phyloP scores from a whole-genome alignment of 345 rosid genomes.

The Carallia brachiata region DNA sequence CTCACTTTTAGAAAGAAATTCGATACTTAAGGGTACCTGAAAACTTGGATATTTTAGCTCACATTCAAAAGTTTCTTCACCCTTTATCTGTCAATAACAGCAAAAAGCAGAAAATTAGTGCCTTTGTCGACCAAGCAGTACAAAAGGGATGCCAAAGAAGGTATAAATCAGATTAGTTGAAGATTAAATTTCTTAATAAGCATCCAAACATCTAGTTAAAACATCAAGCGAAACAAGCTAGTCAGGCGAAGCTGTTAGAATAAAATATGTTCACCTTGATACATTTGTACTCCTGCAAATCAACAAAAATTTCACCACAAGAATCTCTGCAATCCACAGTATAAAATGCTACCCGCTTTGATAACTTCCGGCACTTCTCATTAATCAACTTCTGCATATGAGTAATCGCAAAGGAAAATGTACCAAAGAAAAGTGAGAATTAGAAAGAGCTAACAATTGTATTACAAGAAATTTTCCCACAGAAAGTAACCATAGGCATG shows the following conservation, averaged over 20 bases:
- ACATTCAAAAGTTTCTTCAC: slow-evolving; percentile 58
- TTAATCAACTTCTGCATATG: slow-evolving; percentile 62
- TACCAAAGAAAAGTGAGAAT: background rate
- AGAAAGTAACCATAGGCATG: background rate
- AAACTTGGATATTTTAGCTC: slow-evolving; percentile 68
- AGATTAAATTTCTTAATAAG: too few relatives aligned
- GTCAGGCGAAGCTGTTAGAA: background rate
- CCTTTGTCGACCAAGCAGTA: background rate
- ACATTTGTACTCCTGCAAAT: slow-evolving; percentile 65
- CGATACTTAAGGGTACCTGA: slow-evolving; percentile 46
- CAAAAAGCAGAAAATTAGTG: slow-evolving; percentile 1
- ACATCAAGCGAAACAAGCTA: background rate
- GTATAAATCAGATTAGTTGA: background rate
- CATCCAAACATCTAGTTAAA: background rate
- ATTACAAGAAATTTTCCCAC: background rate
- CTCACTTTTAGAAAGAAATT: background rate
- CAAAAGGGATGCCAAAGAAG: background rate
- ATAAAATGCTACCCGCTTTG: slow-evolving; percentile 79
- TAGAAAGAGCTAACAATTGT: background rate
- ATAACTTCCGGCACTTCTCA: slow-evolving; percentile 66
- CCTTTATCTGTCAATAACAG: slow-evolving; percentile 54
- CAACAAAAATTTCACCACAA: slow-evolving; percentile 87
- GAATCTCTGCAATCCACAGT: slow-evolving; percentile 80
- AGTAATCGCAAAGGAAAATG: background rate
- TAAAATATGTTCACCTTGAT: slow-evolving; percentile 38